These are phyloP conservation scores for Clitocybe nebularis DNA, from an alignment of 1,284 basidiomycete genomes.

Conservation along the genomic window DNA sequence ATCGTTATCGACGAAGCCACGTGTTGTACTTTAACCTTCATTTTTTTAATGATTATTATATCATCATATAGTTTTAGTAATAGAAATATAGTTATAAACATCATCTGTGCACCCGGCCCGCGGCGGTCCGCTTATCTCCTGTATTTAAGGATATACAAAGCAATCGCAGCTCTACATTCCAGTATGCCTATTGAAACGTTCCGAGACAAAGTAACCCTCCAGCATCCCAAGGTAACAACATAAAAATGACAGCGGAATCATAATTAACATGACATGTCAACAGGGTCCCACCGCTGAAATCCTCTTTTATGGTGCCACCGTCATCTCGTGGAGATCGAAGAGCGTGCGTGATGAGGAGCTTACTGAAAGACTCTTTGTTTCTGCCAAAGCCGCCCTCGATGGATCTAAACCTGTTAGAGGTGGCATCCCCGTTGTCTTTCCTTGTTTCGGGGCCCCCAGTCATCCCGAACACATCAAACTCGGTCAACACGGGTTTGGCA, in stretches of 20 bases:
- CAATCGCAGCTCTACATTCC: no score
- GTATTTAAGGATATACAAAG: no score
- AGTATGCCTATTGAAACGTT: constrained; percentile 52
- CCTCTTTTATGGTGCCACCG: constrained; percentile 77
- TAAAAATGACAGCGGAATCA: neutral
- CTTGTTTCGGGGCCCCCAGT: constrained; percentile 78
- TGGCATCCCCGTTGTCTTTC: constrained; percentile 84
- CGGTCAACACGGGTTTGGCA: constrained; percentile 82
- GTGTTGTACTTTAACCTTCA: neutral
- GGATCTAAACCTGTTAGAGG: constrained; percentile 68
- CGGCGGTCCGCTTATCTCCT: no score
- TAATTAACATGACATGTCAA: neutral
- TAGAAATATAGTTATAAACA: neutral
- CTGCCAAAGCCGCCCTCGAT: constrained; percentile 70
- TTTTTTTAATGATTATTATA: neutral
- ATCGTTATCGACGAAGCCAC: no score
- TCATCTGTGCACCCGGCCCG: no score
- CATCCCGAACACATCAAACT: constrained; percentile 73
- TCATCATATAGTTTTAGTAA: no score
- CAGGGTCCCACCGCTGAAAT: constrained; percentile 74
- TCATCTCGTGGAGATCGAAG: constrained; percentile 72
- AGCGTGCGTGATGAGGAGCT: constrained; percentile 33
- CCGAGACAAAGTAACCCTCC: constrained; percentile 39
- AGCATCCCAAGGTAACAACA: constrained; percentile 47
- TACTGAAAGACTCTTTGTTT: constrained; percentile 73